Evolutionary conservation across 23 red algal species (phyloP).

Genomic region (Cyanidiococcus yangmingshanensis): DNA sequence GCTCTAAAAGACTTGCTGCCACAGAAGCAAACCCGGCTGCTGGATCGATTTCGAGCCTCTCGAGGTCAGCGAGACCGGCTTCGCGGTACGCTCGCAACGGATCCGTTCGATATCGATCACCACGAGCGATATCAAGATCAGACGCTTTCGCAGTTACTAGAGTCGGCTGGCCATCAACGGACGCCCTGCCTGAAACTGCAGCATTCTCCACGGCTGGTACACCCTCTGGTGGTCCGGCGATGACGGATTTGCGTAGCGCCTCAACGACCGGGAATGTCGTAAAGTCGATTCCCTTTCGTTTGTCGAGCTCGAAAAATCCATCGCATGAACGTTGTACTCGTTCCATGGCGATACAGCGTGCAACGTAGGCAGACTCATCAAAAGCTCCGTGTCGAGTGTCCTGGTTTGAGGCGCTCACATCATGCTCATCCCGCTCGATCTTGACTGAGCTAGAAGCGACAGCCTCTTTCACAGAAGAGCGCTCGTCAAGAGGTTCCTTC

Average conservation of each 20-base stretch:
- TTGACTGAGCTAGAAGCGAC: too few species aligned
- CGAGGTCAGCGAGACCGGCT: conserved; percentile 5
- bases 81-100: conserved; percentile 10
- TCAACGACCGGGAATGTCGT: not conserved
- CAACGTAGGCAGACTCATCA: not conserved
- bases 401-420: too few species aligned
- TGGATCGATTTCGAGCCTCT: conserved; percentile 11
- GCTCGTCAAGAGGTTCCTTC: too few species aligned
- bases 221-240: not conserved
- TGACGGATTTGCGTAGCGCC: not conserved
- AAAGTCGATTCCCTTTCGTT: not conserved
- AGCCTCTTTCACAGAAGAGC: too few species aligned
- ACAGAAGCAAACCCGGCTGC: not conserved
- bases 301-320: not conserved
- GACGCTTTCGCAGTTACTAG: not conserved
- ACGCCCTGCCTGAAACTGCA: not conserved
- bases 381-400: too few species aligned
- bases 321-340: not conserved
- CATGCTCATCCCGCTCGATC: too few species aligned
- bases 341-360: not conserved
- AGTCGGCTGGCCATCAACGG: too few species aligned
- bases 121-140: conserved; percentile 7
- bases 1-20: not conserved
- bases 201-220: not conserved
- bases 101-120: not conserved